Evolutionary conservation across 192 early-diverging fungal genomes (phyloP).

Genomic region (Gryganskiella cystojenkinii): DNA sequence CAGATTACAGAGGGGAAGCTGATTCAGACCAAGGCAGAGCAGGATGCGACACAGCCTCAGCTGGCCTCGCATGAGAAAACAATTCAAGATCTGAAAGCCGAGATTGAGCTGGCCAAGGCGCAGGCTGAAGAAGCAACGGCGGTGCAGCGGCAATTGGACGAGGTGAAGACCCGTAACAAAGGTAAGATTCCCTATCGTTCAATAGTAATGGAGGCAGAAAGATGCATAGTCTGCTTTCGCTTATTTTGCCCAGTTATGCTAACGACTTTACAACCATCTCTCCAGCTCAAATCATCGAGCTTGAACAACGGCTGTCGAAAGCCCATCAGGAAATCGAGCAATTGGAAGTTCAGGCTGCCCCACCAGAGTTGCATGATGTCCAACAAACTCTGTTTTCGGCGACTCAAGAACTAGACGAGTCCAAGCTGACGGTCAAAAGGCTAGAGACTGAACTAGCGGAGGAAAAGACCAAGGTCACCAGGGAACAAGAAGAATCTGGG

Average conservation of each 20-base stretch:
- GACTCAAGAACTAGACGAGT: conserved; percentile 40
- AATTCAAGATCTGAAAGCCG: conserved; percentile 11
- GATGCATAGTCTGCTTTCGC: neutral
- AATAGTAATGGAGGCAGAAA: too few species aligned
- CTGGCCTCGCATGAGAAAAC: neutral
- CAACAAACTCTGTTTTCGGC: conserved; percentile 42
- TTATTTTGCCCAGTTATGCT: too few species aligned
- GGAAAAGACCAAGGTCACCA: conserved; percentile 32
- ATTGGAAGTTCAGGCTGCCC: conserved; percentile 34
- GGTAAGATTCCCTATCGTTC: conserved; percentile 18
- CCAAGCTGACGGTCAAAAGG: conserved; percentile 9
- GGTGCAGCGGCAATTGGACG: conserved; percentile 1
- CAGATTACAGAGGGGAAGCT: conserved; percentile 25
- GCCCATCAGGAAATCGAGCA: conserved; percentile 45
- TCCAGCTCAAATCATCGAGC: neutral
- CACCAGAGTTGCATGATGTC: conserved; percentile 39
- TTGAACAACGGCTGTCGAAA: conserved; percentile 24
- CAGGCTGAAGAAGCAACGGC: neutral
- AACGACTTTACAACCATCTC: too few species aligned
- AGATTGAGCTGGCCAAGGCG: conserved; percentile 5
- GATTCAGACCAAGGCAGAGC: conserved; percentile 9
- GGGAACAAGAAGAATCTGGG: conserved; percentile 44
- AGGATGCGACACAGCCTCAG: neutral
- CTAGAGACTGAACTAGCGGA: conserved; percentile 9
- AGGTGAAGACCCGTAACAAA: conserved; percentile 14